These are phyloP conservation scores for Ceratocystis papillata DNA, from an alignment of 2,329 filamentous ascomycete species.

Conservation along the genomic window DNA sequence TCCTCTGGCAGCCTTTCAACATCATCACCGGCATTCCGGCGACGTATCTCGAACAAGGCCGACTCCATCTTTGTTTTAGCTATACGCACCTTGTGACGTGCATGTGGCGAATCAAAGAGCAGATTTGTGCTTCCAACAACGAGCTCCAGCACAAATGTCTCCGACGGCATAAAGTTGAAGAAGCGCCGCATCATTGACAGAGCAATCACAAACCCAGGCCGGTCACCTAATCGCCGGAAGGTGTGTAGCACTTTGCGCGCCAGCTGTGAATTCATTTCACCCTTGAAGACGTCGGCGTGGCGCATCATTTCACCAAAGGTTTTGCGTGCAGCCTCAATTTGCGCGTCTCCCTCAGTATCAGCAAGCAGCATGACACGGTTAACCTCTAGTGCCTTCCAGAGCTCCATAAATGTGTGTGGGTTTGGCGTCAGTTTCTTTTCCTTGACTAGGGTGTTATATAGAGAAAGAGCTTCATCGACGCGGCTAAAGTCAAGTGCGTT, in stretches of 20 bases:
- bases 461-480: conserved; percentile 42
- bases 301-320: conserved; percentile 43
- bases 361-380: conserved; percentile 38
- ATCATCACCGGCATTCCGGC: conserved; percentile 28
- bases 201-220: conserved; percentile 38
- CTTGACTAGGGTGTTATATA: conserved; percentile 46
- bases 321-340: conserved; percentile 33
- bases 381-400: conserved; percentile 50
- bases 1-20: conserved; percentile 26
- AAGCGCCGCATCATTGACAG: conserved; percentile 36
- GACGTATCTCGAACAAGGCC: conserved; percentile 26
- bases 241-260: conserved; percentile 42
- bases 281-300: conserved; percentile 37
- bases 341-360: conserved; percentile 28
- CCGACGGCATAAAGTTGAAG: conserved; percentile 38
- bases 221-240: conserved; percentile 39
- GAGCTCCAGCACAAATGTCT: conserved; percentile 40
- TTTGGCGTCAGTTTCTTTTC: conserved; percentile 47
- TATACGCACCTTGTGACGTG: conserved; percentile 35
- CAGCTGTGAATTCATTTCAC: conserved; percentile 36
- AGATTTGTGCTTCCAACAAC: conserved; percentile 38
- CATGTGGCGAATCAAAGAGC: conserved; percentile 34
- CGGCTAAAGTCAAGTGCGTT: conserved; percentile 52
- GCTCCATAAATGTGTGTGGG: conserved; percentile 55
- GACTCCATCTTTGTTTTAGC: conserved; percentile 37